These are phyloP conservation scores for Cryptosporidium baileyi DNA, from an alignment of 169 alveolate species.

Conservation along the genomic window DNA sequence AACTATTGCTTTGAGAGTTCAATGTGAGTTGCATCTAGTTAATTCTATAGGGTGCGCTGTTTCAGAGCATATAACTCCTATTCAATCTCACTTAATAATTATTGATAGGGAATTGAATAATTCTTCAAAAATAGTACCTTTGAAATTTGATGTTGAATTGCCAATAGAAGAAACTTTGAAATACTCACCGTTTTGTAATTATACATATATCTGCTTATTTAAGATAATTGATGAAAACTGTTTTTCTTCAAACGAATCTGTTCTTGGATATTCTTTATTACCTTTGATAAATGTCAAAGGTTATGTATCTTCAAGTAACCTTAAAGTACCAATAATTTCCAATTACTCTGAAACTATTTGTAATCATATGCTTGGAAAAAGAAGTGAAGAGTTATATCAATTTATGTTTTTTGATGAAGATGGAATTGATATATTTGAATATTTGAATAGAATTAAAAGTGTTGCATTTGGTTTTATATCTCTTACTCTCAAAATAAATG, in stretches of 20 bases:
- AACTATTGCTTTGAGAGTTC: conserved; percentile 35
- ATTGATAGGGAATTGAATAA: background rate
- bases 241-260: background rate
- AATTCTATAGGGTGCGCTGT: conserved; percentile 3
- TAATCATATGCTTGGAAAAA: too few relatives aligned
- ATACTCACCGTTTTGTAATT: conserved; percentile 38
- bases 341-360: too few relatives aligned
- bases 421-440: too few relatives aligned
- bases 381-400: too few relatives aligned
- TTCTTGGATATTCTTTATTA: conserved; percentile 33
- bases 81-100: background rate
- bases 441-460: too few relatives aligned
- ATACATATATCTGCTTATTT: background rate
- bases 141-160: background rate
- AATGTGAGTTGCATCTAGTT: conserved; percentile 26
- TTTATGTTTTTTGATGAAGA: too few relatives aligned
- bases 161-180: background rate
- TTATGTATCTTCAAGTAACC: background rate
- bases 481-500: too few relatives aligned
- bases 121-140: background rate
- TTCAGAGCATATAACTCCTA: background rate
- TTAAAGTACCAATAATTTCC: background rate
- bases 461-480: too few relatives aligned
- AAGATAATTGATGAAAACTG: conserved; percentile 21
- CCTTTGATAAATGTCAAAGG: background rate